Conservation (phyloP, 1,139 yeast species). For the Yueomyces sp. region DNA sequence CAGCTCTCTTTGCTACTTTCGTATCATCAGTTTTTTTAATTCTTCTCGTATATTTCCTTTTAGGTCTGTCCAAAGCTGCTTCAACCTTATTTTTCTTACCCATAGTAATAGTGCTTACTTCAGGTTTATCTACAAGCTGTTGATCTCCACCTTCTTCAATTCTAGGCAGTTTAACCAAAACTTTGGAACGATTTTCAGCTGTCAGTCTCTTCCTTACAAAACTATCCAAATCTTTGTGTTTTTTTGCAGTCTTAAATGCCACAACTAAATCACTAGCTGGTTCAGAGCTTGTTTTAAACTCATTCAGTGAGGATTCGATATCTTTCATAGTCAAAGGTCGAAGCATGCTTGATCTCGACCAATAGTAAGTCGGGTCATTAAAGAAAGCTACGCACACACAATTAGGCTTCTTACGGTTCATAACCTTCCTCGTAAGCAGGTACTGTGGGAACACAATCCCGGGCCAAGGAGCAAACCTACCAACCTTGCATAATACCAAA, state of each 20-base stretch:
- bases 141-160: conserved; percentile 22
- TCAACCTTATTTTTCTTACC: too few relatives aligned
- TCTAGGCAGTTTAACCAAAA: conserved; percentile 8
- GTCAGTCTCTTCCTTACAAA: conserved; percentile 16
- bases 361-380: conserved; percentile 25
- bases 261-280: conserved; percentile 12
- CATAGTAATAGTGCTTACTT: background rate
- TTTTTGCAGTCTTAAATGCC: conserved; percentile 20
- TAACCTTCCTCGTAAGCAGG: conserved; percentile 21
- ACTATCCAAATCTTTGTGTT: conserved; percentile 12
- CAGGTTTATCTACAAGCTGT: conserved; percentile 2
- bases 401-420: conserved; percentile 14
- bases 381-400: conserved; percentile 25
- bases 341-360: conserved; percentile 23
- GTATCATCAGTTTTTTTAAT: too few relatives aligned
- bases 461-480: conserved; percentile 28
- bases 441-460: conserved; percentile 26
- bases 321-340: conserved; percentile 9
- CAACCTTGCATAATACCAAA: conserved; percentile 25
- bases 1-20: too few relatives aligned
- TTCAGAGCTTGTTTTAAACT: conserved; percentile 5
- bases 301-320: conserved; percentile 10
- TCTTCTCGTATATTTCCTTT: too few relatives aligned
- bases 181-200: conserved; percentile 16
- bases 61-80: too few relatives aligned